Evolutionary conservation across 2,329 filamentous ascomycete genomes (phyloP).

Genomic region (Fusarium multiceps): DNA sequence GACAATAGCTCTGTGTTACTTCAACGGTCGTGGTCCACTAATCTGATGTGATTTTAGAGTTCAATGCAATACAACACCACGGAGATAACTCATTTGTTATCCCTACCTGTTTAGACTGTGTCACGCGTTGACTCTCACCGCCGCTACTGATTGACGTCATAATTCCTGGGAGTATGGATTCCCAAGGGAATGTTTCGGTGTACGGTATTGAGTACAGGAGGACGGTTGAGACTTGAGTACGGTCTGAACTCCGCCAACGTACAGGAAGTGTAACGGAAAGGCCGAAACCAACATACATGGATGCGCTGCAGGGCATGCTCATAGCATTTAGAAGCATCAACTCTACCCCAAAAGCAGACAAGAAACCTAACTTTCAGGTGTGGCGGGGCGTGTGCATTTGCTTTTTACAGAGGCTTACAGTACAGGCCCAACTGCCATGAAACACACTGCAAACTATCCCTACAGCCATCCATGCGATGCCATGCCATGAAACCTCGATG

Average conservation of each 20-base stretch:
- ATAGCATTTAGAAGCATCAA: slow-evolving; percentile 5
- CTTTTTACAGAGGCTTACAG: neutral
- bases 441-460: slow-evolving; percentile 1
- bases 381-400: slow-evolving; percentile 27
- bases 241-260: neutral
- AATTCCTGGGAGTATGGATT: neutral
- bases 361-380: slow-evolving; percentile 2
- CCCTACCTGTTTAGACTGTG: neutral
- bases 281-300: slow-evolving; percentile 20
- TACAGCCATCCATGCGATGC: neutral
- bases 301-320: neutral
- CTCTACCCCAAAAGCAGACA: neutral
- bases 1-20: neutral
- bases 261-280: neutral
- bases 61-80: slow-evolving; percentile 7
- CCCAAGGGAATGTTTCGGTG: neutral
- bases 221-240: neutral
- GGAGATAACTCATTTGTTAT: slow-evolving; percentile 11
- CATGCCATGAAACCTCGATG: neutral
- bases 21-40: neutral
- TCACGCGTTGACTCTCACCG: slow-evolving; percentile 15
- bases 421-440: neutral
- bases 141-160: slow-evolving; percentile 21
- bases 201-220: neutral
- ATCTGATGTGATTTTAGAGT: neutral